These are phyloP conservation scores for Truncatella angustata DNA, from an alignment of 2,329 filamentous ascomycete species.

Conservation along the genomic window DNA sequence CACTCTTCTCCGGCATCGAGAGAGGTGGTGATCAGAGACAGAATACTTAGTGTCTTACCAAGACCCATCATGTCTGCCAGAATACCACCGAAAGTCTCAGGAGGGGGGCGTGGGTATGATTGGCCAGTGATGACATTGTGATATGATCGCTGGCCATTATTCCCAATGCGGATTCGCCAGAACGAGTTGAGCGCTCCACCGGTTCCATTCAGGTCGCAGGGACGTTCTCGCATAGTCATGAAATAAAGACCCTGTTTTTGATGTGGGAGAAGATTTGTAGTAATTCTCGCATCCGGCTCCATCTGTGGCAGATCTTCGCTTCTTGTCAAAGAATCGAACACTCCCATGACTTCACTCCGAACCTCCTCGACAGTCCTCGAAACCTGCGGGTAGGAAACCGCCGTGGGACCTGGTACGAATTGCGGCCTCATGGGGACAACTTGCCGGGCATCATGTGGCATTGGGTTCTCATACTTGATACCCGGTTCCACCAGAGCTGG, in stretches of 20 bases:
- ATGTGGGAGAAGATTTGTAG: slow-evolving; percentile 72
- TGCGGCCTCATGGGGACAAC: slow-evolving; percentile 20
- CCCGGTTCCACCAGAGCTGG: slow-evolving; percentile 67
- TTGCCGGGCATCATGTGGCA: slow-evolving; percentile 36
- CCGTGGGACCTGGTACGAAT: slow-evolving; percentile 12
- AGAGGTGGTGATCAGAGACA: slow-evolving; percentile 72
- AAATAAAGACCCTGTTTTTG: slow-evolving; percentile 90
- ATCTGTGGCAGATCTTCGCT: slow-evolving; percentile 73
- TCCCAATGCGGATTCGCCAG: slow-evolving; percentile 64
- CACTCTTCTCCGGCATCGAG: slow-evolving; percentile 62
- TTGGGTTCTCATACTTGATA: slow-evolving; percentile 72
- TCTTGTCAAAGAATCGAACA: slow-evolving; percentile 82
- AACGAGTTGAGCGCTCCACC: slow-evolving; percentile 65
- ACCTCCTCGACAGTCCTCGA: slow-evolving; percentile 80
- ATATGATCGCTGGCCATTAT: slow-evolving; percentile 58
- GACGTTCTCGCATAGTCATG: slow-evolving; percentile 75
- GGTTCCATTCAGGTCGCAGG: slow-evolving; percentile 57
- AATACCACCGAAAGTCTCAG: slow-evolving; percentile 70
- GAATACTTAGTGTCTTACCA: slow-evolving; percentile 82
- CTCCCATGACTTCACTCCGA: slow-evolving; percentile 75
- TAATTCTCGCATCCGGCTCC: slow-evolving; percentile 61
- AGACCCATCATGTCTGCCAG: slow-evolving; percentile 86
- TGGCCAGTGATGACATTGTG: slow-evolving; percentile 84
- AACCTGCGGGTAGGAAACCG: slow-evolving; percentile 26
- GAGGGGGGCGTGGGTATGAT: slow-evolving; percentile 56